Conservation (phyloP, 1,284 basidiomycete species). For the Lentinula novae-zelandiae region DNA sequence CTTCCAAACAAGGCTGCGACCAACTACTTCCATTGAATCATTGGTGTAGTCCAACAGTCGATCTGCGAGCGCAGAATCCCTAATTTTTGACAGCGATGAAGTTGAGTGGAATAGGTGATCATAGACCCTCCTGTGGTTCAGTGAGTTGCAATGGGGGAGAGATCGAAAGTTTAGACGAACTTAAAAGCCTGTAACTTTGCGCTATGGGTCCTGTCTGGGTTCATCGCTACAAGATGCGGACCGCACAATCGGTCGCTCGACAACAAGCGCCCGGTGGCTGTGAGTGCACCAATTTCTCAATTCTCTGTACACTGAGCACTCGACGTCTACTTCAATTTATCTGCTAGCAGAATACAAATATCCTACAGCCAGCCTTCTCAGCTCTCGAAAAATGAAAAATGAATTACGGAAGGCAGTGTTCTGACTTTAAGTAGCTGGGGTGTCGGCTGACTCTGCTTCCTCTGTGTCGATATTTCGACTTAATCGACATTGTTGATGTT, state of each 20-base stretch:
- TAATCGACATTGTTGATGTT: no score
- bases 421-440: no score
- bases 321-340: no score
- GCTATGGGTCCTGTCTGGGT: neutral
- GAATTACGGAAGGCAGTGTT: no score
- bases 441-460: no score
- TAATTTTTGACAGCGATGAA: slow-evolving; percentile 54
- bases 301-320: no score
- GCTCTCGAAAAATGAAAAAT: no score
- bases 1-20: slow-evolving; percentile 80
- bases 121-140: slow-evolving; percentile 48
- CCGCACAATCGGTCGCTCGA: neutral
- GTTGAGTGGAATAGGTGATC: slow-evolving; percentile 57
- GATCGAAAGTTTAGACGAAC: neutral
- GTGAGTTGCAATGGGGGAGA: neutral
- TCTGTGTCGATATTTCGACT: no score
- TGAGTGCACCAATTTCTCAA: no score
- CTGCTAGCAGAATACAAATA: no score
- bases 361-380: no score
- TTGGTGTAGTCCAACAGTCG: slow-evolving; percentile 45
- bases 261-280: no score
- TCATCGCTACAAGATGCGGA: neutral
- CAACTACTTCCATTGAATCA: slow-evolving; percentile 45
- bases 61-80: slow-evolving; percentile 59
- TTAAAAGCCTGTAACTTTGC: neutral